phyloP scores from a whole-genome alignment of 2,329 filamentous ascomycete species.

The Ophiobolus disseminans region DNA sequence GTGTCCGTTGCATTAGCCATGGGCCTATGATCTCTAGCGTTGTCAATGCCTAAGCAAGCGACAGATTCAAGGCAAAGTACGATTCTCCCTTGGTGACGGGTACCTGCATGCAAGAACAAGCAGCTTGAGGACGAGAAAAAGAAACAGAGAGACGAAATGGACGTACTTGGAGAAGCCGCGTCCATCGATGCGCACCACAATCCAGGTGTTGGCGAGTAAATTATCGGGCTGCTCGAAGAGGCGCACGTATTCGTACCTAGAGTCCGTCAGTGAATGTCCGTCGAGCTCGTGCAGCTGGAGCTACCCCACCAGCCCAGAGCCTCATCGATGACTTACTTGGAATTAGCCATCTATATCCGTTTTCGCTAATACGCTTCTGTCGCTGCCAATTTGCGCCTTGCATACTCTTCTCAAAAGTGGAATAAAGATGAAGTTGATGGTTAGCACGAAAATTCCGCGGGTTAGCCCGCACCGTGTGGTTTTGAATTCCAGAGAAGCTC shows the following conservation, averaged over 20 bases:
- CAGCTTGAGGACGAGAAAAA: constrained; percentile 7
- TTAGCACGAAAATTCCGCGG: constrained; percentile 9
- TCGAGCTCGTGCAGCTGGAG: constrained; percentile 9
- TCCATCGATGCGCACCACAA: constrained; percentile 92
- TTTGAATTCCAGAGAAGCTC: constrained; percentile 17
- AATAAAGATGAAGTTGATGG: constrained; percentile 4
- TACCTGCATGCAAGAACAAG: constrained; percentile 24
- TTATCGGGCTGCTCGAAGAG: constrained; percentile 82
- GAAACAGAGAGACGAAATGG: constrained; percentile 11
- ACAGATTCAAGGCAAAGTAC: constrained; percentile 9
- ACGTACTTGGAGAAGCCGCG: constrained; percentile 89
- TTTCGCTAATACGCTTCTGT: constrained; percentile 1
- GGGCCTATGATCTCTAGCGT: constrained; percentile 1
- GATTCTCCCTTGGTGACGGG: constrained; percentile 11
- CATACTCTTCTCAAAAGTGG: constrained; percentile 24
- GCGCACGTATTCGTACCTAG: constrained; percentile 92
- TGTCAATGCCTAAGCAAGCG: constrained; percentile 5
- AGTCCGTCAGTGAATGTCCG: constrained; percentile 20
- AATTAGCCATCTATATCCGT: constrained; percentile 32
- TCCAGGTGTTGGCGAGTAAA: constrained; percentile 90
- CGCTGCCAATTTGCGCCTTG: constrained; percentile 6
- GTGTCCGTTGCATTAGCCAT: constrained; percentile 9
- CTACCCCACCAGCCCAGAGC: constrained; percentile 11
- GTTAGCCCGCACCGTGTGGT: constrained; percentile 19
- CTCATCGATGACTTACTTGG: constrained; percentile 23